Evolutionary conservation across 1,284 basidiomycete genomes (phyloP).

Genomic region (Trichosporon sp.): DNA sequence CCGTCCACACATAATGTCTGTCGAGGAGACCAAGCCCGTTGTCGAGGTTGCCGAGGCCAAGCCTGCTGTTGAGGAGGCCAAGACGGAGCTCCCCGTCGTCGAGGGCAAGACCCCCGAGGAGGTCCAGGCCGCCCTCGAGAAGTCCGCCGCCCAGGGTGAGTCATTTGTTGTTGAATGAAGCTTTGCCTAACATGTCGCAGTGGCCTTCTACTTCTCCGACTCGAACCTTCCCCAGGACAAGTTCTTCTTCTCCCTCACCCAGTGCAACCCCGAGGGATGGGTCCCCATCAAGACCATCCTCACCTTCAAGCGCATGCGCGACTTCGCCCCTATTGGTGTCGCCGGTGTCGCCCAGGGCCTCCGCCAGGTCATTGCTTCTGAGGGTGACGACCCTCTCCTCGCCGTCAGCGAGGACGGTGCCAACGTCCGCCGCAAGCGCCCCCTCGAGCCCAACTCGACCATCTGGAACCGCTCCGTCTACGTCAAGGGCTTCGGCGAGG

Average conservation of each 20-base stretch:
- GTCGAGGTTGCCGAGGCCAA: constrained; percentile 14
- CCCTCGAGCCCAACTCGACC: constrained; percentile 60
- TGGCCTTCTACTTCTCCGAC: constrained; percentile 97
- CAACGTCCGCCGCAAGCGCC: constrained; percentile 68
- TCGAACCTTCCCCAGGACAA: constrained; percentile 95
- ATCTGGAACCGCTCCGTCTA: constrained; percentile 76
- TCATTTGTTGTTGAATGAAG: neutral
- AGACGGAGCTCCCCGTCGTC: constrained; percentile 25
- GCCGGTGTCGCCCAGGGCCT: constrained; percentile 66
- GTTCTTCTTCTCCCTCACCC: constrained; percentile 92
- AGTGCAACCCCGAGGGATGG: constrained; percentile 75
- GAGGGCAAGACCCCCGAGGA: constrained; percentile 37
- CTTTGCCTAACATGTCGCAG: constrained; percentile 51
- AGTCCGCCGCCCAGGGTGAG: constrained; percentile 43
- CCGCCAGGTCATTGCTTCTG: constrained; percentile 47
- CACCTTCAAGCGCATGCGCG: constrained; percentile 94
- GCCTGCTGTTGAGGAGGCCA: constrained; percentile 15
- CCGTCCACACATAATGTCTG: neutral
- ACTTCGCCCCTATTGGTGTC: constrained; percentile 59
- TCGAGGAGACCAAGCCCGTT: neutral
- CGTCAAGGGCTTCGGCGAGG: constrained; percentile 82
- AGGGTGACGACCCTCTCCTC: constrained; percentile 58
- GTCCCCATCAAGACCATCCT: constrained; percentile 80
- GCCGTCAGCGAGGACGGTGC: constrained; percentile 65
- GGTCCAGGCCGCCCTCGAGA: constrained; percentile 30